Base-by-base conservation (phyloP, 208 protist species). In the Trypanosoma platydactyli region DNA sequence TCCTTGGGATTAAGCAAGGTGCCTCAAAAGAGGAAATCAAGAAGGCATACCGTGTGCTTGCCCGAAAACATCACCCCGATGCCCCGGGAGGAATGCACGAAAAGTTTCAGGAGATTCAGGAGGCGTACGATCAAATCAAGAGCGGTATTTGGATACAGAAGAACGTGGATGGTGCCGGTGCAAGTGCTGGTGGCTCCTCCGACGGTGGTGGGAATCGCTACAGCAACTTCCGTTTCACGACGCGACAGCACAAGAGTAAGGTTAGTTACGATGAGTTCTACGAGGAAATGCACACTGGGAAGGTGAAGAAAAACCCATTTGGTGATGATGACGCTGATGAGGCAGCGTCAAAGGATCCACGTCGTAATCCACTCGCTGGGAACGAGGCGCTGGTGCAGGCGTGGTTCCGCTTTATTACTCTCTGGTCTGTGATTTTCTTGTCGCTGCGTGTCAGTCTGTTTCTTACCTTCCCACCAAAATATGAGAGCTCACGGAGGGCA, bases 241-340 rank as follows among this genome's bases (percentile, higher is more conserved):
- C 91, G 1, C 84, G 88, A 44, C 77, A 90, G 33, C 63, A 81
- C 61, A 89, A 85, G 63, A 86, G 76, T 63, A 94, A 93, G 62
- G 83, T 93, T 45, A 92, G 80, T 64, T 96, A 94, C 71, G 88
- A 94, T 35, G 79, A 93, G 64, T 94, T 94, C 68, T 96, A 93
- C 71, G 85, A 82, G 56, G 86, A 96, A 67, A 93, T 96, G 84
- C 88, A 96, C 84, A 96, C 88, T 12, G 91, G 91, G 18, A 81
- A 85, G 51, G 84, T 91, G 18, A 84, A 83, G 73, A 80, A 80
- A 54, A 74, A 90, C 38, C 84, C 86, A 6, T 94, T 94, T 53
- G 91, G 60, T 9, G 88, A 94, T 53, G 86, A 94, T 61, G 88
- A 93, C 13, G 84, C 89, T 33, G 58, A 81, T 11, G 71, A 74